phyloP scores from a whole-genome alignment of 495 filamentous ascomycete genomes.

The Tuber indicum region DNA sequence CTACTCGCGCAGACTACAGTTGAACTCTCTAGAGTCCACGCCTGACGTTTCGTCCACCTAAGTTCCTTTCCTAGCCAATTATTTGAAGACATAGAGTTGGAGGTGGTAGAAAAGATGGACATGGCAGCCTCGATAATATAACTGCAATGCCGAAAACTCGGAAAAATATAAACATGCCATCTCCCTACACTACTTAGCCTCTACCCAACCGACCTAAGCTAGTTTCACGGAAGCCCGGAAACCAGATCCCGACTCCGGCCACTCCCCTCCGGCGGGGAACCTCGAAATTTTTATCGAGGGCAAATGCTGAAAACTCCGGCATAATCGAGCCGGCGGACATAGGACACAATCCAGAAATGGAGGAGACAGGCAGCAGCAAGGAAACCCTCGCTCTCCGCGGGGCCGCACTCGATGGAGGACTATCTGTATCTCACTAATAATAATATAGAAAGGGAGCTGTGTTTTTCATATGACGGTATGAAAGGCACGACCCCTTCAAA shows the following conservation, averaged over 20 bases:
- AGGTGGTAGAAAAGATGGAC: no score
- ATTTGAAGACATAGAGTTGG: no score
- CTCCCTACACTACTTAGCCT: background rate
- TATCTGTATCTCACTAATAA: background rate
- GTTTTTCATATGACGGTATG: background rate
- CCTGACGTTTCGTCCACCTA: no score
- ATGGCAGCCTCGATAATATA: no score
- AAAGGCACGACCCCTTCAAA: background rate
- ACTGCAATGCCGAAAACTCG: background rate
- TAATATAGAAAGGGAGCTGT: background rate
- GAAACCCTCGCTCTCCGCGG: background rate
- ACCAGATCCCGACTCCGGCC: no score
- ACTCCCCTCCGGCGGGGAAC: background rate
- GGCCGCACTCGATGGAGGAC: background rate
- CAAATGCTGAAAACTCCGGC: background rate
- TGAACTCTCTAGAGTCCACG: no score
- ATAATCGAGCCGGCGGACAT: background rate
- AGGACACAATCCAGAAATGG: no score
- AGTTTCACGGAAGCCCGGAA: background rate
- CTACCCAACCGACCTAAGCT: background rate
- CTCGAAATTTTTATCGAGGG: background rate
- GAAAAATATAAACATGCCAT: background rate
- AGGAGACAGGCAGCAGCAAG: background rate
- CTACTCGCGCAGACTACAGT: no score
- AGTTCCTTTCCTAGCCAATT: no score